These are phyloP conservation scores for Globisporangium paddicum DNA, from an alignment of 352 stramenopile species.

Conservation along the genomic window DNA sequence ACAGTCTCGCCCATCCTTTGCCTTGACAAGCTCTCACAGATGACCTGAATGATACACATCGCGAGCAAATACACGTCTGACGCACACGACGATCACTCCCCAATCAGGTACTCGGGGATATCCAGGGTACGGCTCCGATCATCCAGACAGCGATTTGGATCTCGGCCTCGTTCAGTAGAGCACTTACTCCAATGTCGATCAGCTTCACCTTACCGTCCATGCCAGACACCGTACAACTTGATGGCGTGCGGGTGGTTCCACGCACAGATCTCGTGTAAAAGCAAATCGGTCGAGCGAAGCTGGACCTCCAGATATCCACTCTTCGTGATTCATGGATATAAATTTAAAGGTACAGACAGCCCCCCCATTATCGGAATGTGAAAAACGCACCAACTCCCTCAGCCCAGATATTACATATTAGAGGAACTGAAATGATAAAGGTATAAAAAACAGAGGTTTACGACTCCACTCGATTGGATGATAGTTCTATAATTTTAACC, in stretches of 20 bases:
- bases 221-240: not conserved
- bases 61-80: conserved; percentile 9
- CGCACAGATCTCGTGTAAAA: not conserved
- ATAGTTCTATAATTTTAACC: too few species aligned
- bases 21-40: not conserved
- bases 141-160: conserved; percentile 17
- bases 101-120: not conserved
- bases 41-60: conserved; percentile 4
- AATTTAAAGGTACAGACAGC: too few species aligned
- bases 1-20: not conserved
- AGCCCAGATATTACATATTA: too few species aligned
- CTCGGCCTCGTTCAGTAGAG: not conserved
- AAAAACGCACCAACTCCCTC: too few species aligned
- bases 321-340: not conserved
- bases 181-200: conserved; percentile 20
- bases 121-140: not conserved
- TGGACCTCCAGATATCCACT: not conserved
- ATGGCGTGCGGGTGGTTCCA: not conserved
- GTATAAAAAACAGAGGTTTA: too few species aligned
- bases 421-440: too few species aligned
- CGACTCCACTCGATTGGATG: too few species aligned
- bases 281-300: not conserved
- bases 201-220: conserved; percentile 18
- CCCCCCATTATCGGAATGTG: too few species aligned
- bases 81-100: not conserved